phyloP scores from a whole-genome alignment of 768 basidiomycete species.

The Hericium erinaceus region DNA sequence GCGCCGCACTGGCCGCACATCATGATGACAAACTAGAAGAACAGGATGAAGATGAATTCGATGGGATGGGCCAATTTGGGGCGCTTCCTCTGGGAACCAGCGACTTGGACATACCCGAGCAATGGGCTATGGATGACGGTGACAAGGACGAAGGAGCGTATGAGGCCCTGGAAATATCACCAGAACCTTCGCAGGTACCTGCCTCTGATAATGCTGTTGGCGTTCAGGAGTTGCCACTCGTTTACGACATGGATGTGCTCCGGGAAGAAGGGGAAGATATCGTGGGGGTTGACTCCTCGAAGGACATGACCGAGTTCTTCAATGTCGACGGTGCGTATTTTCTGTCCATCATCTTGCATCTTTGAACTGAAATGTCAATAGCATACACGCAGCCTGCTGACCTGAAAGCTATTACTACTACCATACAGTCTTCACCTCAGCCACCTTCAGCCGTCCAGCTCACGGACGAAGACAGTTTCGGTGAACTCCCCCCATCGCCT shows the following conservation, averaged over 20 bases:
- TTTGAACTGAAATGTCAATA: too few species aligned
- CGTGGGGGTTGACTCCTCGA: not conserved
- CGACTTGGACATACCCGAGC: constrained; percentile 10
- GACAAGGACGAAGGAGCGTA: constrained; percentile 5
- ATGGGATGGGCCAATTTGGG: not conserved
- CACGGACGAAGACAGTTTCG: constrained; percentile 10
- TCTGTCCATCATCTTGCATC: too few species aligned
- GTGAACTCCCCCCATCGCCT: constrained; percentile 11
- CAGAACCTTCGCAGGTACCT: not conserved
- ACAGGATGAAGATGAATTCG: constrained; percentile 9
- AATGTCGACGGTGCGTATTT: not conserved
- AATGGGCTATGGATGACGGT: constrained; percentile 1
- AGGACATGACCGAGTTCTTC: not conserved
- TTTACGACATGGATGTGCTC: not conserved
- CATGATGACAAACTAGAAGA: not conserved
- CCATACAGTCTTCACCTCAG: not conserved
- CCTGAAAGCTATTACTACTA: too few species aligned
- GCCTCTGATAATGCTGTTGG: not conserved
- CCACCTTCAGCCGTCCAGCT: constrained; percentile 5
- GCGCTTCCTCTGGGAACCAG: constrained; percentile 11
- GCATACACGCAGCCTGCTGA: too few species aligned
- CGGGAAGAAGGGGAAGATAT: not conserved
- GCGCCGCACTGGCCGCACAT: not conserved
- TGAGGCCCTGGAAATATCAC: constrained; percentile 2
- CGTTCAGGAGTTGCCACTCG: not conserved